phyloP scores from a whole-genome alignment of 1,284 basidiomycete species.

The Boletus chippewaensis region DNA sequence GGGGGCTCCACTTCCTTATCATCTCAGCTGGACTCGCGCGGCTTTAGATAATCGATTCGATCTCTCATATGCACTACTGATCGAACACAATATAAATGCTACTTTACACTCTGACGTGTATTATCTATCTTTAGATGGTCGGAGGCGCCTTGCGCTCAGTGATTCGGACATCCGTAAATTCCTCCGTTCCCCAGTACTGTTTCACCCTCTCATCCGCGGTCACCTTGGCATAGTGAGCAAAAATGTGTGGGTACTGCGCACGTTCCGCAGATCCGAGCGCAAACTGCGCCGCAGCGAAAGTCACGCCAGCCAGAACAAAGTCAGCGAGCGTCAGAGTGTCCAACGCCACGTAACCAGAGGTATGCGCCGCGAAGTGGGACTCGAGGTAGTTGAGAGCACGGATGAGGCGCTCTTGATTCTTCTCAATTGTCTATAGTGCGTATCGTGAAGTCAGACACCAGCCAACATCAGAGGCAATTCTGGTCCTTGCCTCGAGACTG shows the following conservation, averaged over 20 bases:
- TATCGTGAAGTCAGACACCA: background rate
- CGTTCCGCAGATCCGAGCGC: slow-evolving; percentile 39
- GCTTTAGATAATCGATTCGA: too few species aligned
- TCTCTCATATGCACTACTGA: background rate
- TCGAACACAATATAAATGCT: background rate
- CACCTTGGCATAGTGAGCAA: slow-evolving; percentile 47
- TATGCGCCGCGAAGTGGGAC: slow-evolving; percentile 41
- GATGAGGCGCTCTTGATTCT: slow-evolving; percentile 14
- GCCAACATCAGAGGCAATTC: too few species aligned
- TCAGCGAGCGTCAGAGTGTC: slow-evolving; percentile 59
- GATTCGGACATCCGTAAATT: slow-evolving; percentile 11
- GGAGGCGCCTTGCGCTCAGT: slow-evolving; percentile 5
- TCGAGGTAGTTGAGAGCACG: slow-evolving; percentile 38
- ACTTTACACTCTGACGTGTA: background rate
- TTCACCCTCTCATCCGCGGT: slow-evolving; percentile 43
- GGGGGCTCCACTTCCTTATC: too few species aligned
- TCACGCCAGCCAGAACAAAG: slow-evolving; percentile 41
- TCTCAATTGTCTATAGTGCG: slow-evolving; percentile 6
- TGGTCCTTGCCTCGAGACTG: slow-evolving; percentile 12
- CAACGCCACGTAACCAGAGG: slow-evolving; percentile 43
- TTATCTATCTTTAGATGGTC: background rate
- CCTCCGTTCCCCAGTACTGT: slow-evolving; percentile 17
- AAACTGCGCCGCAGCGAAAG: slow-evolving; percentile 25
- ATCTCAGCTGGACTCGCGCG: too few species aligned
- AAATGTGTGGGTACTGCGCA: slow-evolving; percentile 40